Percentiles rank a stretch among this genome's conserved stretches.
phyloP scores from a whole-genome alignment of 495 filamentous ascomycete species.

The Hypomontagnella monticulosa region DNA sequence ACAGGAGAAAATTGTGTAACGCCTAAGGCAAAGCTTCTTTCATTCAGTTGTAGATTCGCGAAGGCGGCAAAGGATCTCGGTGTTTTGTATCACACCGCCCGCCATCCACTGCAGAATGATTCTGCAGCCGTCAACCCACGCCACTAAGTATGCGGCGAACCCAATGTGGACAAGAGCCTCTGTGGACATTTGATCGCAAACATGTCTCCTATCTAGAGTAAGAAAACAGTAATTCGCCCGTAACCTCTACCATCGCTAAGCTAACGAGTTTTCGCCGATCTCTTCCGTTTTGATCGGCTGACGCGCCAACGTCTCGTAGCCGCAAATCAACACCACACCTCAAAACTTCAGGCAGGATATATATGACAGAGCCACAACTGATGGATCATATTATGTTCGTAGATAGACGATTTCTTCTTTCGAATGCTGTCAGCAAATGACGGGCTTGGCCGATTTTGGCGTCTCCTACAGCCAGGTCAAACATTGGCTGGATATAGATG shows the following conservation, averaged over 20 bases:
- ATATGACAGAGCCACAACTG: neutral
- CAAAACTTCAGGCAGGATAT: neutral
- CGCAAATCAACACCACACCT: slow-evolving; percentile 3
- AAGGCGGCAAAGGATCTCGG: neutral
- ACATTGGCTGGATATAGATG: too few species aligned
- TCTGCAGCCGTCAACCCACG: neutral
- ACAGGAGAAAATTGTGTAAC: too few species aligned
- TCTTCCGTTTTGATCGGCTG: neutral
- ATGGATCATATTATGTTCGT: slow-evolving; percentile 1
- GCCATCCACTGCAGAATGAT: neutral
- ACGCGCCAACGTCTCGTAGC: neutral
- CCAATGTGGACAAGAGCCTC: neutral
- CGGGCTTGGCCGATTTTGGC: neutral
- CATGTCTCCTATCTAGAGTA: neutral
- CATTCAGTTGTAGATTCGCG: too few species aligned
- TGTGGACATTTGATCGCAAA: neutral
- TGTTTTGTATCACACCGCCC: neutral
- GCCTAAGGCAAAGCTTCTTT: too few species aligned
- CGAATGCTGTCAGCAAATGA: neutral
- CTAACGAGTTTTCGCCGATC: neutral
- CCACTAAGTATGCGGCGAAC: slow-evolving; percentile 5
- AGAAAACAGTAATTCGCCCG: too few species aligned
- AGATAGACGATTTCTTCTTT: neutral
- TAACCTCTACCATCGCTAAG: neutral
- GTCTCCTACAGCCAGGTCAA: neutral